phyloP scores from a whole-genome alignment of 495 filamentous ascomycete species.

The Cenococcum geophilum region DNA sequence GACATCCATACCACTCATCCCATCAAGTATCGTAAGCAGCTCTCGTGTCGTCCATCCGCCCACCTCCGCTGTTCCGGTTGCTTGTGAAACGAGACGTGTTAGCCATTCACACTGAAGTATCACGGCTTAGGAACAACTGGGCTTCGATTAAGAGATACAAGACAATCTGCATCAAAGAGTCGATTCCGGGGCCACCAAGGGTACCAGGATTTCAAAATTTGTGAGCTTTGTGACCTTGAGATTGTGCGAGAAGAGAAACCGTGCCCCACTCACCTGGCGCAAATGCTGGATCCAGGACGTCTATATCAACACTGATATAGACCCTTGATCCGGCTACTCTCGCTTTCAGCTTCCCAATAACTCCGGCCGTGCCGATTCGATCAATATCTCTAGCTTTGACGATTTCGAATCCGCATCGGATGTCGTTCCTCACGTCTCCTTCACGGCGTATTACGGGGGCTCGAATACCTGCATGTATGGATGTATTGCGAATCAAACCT shows the following conservation, averaged over 20 bases:
- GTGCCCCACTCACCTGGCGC: constrained; percentile 33
- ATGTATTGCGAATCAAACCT: constrained; percentile 45
- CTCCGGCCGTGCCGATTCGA: constrained; percentile 32
- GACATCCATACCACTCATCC: constrained; percentile 36
- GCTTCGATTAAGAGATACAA: too few species aligned
- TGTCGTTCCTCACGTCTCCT: constrained; percentile 46
- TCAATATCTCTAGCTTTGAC: constrained; percentile 39
- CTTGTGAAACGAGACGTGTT: constrained; percentile 9
- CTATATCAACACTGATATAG: constrained; percentile 42
- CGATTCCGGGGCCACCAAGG: too few species aligned
- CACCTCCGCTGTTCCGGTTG: constrained; percentile 39
- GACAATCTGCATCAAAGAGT: too few species aligned
- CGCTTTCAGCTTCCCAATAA: constrained; percentile 35
- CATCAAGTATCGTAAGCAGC: constrained; percentile 40
- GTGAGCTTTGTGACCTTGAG: background rate
- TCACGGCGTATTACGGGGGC: constrained; percentile 42
- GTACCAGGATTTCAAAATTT: background rate
- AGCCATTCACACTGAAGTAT: too few species aligned
- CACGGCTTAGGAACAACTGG: too few species aligned
- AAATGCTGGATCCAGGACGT: constrained; percentile 42
- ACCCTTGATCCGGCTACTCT: constrained; percentile 34
- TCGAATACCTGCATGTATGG: constrained; percentile 48
- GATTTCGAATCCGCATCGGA: constrained; percentile 47
- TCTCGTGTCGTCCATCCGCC: constrained; percentile 42
- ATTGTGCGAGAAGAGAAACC: background rate